Evolutionary conservation across 192 early-diverging fungal genomes (phyloP).

Genomic region (Umbelopsis ramanniana): DNA sequence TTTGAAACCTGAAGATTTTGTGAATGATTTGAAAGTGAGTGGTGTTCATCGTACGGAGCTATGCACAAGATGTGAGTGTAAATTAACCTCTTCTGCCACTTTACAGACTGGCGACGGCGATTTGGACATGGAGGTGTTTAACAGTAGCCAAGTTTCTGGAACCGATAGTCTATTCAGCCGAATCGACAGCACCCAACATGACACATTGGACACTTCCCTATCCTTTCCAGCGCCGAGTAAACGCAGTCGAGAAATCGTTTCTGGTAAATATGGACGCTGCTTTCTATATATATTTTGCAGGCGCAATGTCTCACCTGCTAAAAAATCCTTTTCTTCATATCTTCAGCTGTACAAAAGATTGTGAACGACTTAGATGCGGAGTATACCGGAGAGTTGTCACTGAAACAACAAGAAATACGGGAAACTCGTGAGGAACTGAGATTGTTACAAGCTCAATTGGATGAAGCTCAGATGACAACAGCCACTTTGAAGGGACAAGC

Average conservation of each 20-base stretch:
- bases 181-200: conserved; percentile 9
- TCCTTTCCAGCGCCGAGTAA: conserved; percentile 30
- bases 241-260: conserved; percentile 44
- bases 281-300: neutral
- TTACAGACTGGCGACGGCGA: neutral
- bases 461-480: conserved; percentile 56
- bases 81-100: neutral
- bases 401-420: conserved; percentile 60
- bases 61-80: neutral
- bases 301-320: neutral
- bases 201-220: conserved; percentile 19
- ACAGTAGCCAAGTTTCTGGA: neutral
- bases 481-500: conserved; percentile 50
- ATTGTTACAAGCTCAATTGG: conserved; percentile 58
- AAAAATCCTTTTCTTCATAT: too few species aligned
- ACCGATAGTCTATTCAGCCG: neutral
- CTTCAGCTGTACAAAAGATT: conserved; percentile 71
- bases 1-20: conserved; percentile 74
- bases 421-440: conserved; percentile 59
- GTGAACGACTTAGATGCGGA: conserved; percentile 73
- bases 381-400: conserved; percentile 60
- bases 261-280: conserved; percentile 25
- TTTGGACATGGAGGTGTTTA: neutral
- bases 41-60: neutral
- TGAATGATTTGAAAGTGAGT: conserved; percentile 1